Evolutionary conservation across 768 basidiomycete species (phyloP).

Genomic region (Rhizopogon vinicolor): DNA sequence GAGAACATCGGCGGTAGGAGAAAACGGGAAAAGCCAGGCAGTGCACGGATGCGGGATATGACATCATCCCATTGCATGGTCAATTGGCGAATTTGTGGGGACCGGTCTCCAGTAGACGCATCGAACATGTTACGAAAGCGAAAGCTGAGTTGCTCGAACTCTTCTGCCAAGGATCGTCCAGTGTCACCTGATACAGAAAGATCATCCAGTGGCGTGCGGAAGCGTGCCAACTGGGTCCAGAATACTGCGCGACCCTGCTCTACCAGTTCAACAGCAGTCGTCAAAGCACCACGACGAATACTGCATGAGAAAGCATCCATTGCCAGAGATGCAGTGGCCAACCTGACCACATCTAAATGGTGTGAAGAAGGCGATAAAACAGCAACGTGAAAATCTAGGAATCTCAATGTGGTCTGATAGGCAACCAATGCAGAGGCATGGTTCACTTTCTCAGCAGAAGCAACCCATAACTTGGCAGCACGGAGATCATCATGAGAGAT

Average conservation of each 20-base stretch:
- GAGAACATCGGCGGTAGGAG: conserved; percentile 3
- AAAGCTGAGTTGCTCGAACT: conserved; percentile 19
- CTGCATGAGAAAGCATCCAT: conserved; percentile 21
- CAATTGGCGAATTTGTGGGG: neutral
- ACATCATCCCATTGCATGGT: conserved; percentile 6
- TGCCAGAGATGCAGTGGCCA: conserved; percentile 5
- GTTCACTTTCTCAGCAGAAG: neutral
- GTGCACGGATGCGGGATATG: conserved; percentile 7
- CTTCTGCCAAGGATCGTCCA: conserved; percentile 16
- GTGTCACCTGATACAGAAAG: conserved; percentile 10
- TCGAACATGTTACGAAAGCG: neutral
- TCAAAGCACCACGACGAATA: conserved; percentile 10
- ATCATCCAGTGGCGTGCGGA: conserved; percentile 19
- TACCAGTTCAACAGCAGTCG: conserved; percentile 28
- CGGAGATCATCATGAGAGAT: neutral
- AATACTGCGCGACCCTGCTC: conserved; percentile 24
- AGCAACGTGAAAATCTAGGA: neutral
- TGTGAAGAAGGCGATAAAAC: neutral
- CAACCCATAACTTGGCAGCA: neutral
- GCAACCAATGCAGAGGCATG: neutral
- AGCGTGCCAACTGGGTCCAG: conserved; percentile 24
- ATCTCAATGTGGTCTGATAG: neutral
- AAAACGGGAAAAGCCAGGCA: conserved; percentile 9
- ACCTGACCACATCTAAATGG: neutral
- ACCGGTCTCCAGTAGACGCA: neutral